phyloP scores from a whole-genome alignment of 306 rosid species.

The Pterocarpus macrocarpus region DNA sequence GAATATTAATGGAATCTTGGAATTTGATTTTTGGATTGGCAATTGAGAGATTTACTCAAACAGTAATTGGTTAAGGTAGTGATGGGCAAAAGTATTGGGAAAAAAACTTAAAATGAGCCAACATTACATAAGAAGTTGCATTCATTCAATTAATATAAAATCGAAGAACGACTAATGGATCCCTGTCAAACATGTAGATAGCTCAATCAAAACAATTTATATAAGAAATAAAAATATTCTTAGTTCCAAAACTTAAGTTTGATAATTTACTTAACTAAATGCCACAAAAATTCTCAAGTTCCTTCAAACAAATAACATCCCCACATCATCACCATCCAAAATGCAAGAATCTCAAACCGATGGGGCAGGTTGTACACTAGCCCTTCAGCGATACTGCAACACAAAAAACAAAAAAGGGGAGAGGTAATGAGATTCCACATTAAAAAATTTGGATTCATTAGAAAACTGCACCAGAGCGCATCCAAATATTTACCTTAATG shows the following conservation, averaged over 20 bases:
- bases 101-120: not conserved
- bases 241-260: constrained; percentile 42
- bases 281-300: constrained; percentile 39
- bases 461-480: too few relatives aligned
- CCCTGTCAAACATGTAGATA: not conserved
- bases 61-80: too few relatives aligned
- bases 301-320: constrained; percentile 38
- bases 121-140: not conserved
- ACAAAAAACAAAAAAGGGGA: not conserved
- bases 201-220: constrained; percentile 7
- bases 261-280: constrained; percentile 35
- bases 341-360: constrained; percentile 4
- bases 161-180: too few relatives aligned
- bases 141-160: too few relatives aligned
- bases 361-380: not conserved
- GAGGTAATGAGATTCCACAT: too few relatives aligned
- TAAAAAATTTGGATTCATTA: too few relatives aligned
- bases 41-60: not conserved
- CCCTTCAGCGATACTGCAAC: constrained; percentile 80
- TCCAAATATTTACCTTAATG: constrained; percentile 66
- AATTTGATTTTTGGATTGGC: constrained; percentile 25
- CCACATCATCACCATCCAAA: constrained; percentile 11
- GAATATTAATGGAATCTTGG: constrained; percentile 49
- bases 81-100: too few relatives aligned
- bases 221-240: constrained; percentile 9